phyloP scores from a whole-genome alignment of 257 asterid species.

The Perilla frutescens region DNA sequence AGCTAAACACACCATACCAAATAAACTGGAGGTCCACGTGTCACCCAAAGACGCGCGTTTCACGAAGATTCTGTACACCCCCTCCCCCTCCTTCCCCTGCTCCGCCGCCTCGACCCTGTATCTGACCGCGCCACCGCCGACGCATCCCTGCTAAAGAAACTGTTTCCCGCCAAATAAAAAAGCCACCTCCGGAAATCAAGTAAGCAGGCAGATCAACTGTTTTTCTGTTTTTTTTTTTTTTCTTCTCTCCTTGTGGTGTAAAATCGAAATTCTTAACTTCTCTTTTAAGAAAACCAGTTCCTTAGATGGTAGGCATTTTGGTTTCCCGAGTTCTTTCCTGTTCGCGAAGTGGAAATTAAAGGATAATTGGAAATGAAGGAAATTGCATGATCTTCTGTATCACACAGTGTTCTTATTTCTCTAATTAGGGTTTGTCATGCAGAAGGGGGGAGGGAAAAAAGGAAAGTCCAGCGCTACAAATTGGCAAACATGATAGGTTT shows the following conservation, averaged over 20 bases:
- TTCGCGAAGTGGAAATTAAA: neutral
- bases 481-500: constrained; percentile 18
- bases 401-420: neutral
- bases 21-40: neutral
- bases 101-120: constrained; percentile 20
- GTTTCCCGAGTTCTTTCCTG: neutral
- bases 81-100: neutral
- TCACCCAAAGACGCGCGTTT: neutral
- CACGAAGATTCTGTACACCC: constrained; percentile 20
- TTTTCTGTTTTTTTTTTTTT: neutral
- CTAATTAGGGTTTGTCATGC: neutral
- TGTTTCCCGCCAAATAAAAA: neutral
- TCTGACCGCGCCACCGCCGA: constrained; percentile 2
- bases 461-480: constrained; percentile 1
- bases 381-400: neutral
- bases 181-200: constrained; percentile 28
- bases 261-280: neutral
- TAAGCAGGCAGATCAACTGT: constrained; percentile 29
- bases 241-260: neutral
- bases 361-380: neutral
- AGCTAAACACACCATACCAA: no score
- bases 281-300: neutral
- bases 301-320: neutral
- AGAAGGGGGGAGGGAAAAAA: neutral
- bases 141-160: neutral